These are phyloP conservation scores for Collybia sordida DNA, from an alignment of 768 basidiomycete genomes.

Conservation along the genomic window DNA sequence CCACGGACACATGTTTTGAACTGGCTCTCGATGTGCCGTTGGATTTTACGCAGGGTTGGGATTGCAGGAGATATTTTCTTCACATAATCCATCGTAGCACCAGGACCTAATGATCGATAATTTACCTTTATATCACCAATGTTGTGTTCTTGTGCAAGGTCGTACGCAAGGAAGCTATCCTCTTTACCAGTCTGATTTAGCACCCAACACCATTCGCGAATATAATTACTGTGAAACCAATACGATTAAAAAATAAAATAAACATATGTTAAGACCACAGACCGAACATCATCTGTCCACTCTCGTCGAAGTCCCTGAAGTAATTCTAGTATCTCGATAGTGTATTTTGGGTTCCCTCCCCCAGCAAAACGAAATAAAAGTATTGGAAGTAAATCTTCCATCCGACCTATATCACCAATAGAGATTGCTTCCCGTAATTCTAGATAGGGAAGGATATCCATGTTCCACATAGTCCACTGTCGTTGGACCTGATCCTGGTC, in stretches of 20 bases:
- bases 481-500: constrained; percentile 23
- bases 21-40: constrained; percentile 23
- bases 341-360: constrained; percentile 19
- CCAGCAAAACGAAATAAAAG: constrained; percentile 20
- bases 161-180: not conserved
- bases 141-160: not conserved
- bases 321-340: constrained; percentile 19
- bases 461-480: constrained; percentile 32
- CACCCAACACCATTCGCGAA: not conserved
- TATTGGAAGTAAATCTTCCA: constrained; percentile 20
- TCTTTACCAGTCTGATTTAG: not conserved
- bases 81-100: constrained; percentile 28
- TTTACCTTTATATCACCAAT: constrained; percentile 13
- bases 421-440: constrained; percentile 34
- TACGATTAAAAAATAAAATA: not conserved
- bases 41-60: constrained; percentile 19
- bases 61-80: constrained; percentile 32
- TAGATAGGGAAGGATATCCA: constrained; percentile 35
- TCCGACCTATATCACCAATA: constrained; percentile 27
- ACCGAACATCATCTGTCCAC: constrained; percentile 16
- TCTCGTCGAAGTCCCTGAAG: constrained; percentile 17
- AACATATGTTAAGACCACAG: not conserved
- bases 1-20: constrained; percentile 23
- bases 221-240: not conserved
- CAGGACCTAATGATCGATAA: constrained; percentile 30